Percentiles rank a stretch among this genome's conserved stretches.
Evolutionary conservation across 2,329 filamentous ascomycete species (phyloP).

Genomic region (Cercospora janseana): DNA sequence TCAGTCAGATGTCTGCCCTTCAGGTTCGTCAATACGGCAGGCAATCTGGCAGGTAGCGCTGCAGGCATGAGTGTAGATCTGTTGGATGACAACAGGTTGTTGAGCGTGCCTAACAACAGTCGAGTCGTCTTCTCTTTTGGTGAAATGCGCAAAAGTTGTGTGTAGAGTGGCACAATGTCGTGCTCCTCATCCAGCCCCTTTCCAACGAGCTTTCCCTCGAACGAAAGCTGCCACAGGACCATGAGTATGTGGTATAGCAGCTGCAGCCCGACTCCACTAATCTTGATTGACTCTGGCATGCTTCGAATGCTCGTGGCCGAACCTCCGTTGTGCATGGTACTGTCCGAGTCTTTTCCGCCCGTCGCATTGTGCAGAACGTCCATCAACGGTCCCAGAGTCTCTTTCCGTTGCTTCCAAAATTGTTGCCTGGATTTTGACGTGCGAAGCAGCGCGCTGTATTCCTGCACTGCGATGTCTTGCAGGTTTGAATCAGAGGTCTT

Average conservation of each 20-base stretch:
- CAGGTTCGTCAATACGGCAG: slow-evolving; percentile 58
- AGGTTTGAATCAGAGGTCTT: slow-evolving; percentile 84
- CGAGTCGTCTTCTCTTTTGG: slow-evolving; percentile 98
- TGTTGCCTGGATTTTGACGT: slow-evolving; percentile 70
- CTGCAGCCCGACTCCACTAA: slow-evolving; percentile 79
- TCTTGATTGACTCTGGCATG: slow-evolving; percentile 63
- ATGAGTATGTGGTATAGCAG: slow-evolving; percentile 91
- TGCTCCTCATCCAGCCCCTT: slow-evolving; percentile 87
- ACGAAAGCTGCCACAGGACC: slow-evolving; percentile 94
- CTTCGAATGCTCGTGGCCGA: slow-evolving; percentile 44
- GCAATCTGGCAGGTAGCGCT: slow-evolving; percentile 82
- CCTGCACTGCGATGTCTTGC: slow-evolving; percentile 92
- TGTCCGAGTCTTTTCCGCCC: slow-evolving; percentile 68
- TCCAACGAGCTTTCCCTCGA: slow-evolving; percentile 70
- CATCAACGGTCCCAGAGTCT: slow-evolving; percentile 78
- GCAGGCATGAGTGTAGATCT: slow-evolving; percentile 70
- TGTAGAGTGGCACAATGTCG: slow-evolving; percentile 86
- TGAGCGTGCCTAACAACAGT: slow-evolving; percentile 81
- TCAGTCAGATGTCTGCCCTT: slow-evolving; percentile 52
- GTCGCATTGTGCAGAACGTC: slow-evolving; percentile 75
- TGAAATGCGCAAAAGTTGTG: slow-evolving; percentile 85
- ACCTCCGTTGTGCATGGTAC: slow-evolving; percentile 53
- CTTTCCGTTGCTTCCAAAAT: slow-evolving; percentile 87
- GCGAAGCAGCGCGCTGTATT: slow-evolving; percentile 81
- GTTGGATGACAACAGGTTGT: slow-evolving; percentile 78